A percentile compares a stretch with the other conserved stretches of the same genome.
These are phyloP conservation scores for Mycena chlorophos DNA, from an alignment of 768 basidiomycete genomes.

Conservation along the genomic window DNA sequence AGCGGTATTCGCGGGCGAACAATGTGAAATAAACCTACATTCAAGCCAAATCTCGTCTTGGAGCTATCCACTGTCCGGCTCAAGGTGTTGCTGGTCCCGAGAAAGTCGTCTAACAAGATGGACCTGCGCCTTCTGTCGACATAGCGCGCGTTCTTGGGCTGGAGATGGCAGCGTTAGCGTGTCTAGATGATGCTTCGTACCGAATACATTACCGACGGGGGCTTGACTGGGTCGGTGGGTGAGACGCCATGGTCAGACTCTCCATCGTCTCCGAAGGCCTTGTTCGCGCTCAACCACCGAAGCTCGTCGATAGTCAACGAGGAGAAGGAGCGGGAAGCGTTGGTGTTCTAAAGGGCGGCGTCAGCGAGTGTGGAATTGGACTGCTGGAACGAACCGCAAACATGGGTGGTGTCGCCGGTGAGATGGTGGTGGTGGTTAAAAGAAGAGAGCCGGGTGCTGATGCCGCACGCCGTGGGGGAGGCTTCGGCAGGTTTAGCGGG, in stretches of 20 bases:
- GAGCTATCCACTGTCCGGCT: constrained; percentile 12
- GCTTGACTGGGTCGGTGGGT: constrained; percentile 15
- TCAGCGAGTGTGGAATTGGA: not conserved
- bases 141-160: constrained; percentile 20
- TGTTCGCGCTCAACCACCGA: constrained; percentile 49
- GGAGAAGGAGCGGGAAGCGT: constrained; percentile 32
- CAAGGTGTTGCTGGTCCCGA: constrained; percentile 14
- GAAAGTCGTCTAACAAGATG: constrained; percentile 23
- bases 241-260: constrained; percentile 14
- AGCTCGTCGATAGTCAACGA: constrained; percentile 48
- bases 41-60: constrained; percentile 16
- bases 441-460: constrained; percentile 13
- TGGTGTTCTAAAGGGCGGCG: constrained; percentile 30
- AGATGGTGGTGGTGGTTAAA: constrained; percentile 13
- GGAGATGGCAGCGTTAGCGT: not conserved
- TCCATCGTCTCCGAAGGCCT: constrained; percentile 16
- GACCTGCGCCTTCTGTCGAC: constrained; percentile 18
- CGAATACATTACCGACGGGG: constrained; percentile 12
- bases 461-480: constrained; percentile 21
- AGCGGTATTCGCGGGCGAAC: constrained; percentile 7
- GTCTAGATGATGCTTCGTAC: not conserved
- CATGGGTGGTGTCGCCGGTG: constrained; percentile 17
- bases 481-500: constrained; percentile 17
- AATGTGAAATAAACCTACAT: constrained; percentile 12
- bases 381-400: constrained; percentile 16